Evolutionary conservation across 1,139 yeast species (phyloP), one percentile per base, ranked within the genome.

Genomic region (Sugiyamaella novakii): DNA sequence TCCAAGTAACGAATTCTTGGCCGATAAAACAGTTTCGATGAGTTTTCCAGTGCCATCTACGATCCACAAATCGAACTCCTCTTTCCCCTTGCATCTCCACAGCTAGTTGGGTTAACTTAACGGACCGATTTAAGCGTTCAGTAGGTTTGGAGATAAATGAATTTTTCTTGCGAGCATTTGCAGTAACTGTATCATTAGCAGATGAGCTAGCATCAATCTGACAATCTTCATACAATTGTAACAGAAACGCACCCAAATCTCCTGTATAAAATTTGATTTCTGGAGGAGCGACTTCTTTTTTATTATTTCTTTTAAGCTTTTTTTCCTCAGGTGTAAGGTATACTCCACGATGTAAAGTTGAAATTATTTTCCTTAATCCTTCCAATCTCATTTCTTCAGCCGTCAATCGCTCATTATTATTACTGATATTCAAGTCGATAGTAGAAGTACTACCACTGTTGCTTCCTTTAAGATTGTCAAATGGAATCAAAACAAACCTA

Each of bases 191-290:
- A 31, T 31, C 38, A 10, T 14, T 34, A 33, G 46, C 22, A 22
- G 22, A 11, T 12, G 46, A 33, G 17, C 29, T 34, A 17, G 43
- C 11, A 6, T 58, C 55, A 1, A 43, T 44, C 4, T 47, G 50
- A 14, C 47, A 46, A 17, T 49, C 55, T 24, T 63, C 62, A 38
- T 58, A 51, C 46, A 72, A 76, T 38, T 80, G 84, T 21, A 74
- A 71, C 55, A 91, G 73, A 56, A 83, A 89, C 19, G 80, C 79
- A 52, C 84, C 83, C 43, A 91, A 70, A 53, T 83, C 85, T 0
- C 97, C 97, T 0, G 98, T 92, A 62, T 92, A 92, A 62, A 89
- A 92, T 45, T 76, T 78, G 44, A 89, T 83, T 51, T 87, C 96
- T 0, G 95, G 92, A 24, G 76, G 73, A 5, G 79, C 72, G 46